These are phyloP conservation scores for Colletotrichum sp. DNA, from an alignment of 2,329 filamentous ascomycete genomes.

Conservation along the genomic window DNA sequence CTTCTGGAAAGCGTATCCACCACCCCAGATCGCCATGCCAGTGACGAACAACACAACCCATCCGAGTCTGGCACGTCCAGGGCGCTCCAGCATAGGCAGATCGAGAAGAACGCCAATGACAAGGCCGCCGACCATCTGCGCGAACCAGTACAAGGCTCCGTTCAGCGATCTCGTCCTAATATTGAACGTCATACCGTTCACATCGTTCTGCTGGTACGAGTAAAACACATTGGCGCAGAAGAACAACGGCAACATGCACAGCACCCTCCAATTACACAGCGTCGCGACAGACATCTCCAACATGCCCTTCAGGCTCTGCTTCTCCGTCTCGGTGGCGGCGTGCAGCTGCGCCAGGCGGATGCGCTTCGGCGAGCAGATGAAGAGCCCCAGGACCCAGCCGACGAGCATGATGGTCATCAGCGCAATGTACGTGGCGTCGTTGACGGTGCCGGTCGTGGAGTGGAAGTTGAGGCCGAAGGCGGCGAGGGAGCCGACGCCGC, in stretches of 20 bases:
- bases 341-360: slow-evolving; percentile 43
- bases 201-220: slow-evolving; percentile 60
- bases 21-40: slow-evolving; percentile 61
- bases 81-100: slow-evolving; percentile 43
- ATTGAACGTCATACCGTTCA: slow-evolving; percentile 60
- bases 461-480: slow-evolving; percentile 49
- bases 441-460: slow-evolving; percentile 47
- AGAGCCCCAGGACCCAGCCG: slow-evolving; percentile 50
- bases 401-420: slow-evolving; percentile 53
- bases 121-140: slow-evolving; percentile 59
- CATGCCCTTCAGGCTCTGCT: slow-evolving; percentile 39
- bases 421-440: slow-evolving; percentile 55
- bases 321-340: slow-evolving; percentile 39
- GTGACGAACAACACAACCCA: slow-evolving; percentile 51
- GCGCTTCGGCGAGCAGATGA: slow-evolving; percentile 52
- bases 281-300: slow-evolving; percentile 40
- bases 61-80: slow-evolving; percentile 48
- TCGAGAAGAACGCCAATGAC: slow-evolving; percentile 52
- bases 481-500: slow-evolving; percentile 46
- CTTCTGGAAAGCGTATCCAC: slow-evolving; percentile 70
- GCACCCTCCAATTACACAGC: slow-evolving; percentile 47
- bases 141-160: slow-evolving; percentile 59
- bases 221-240: slow-evolving; percentile 62
- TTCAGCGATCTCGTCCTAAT: slow-evolving; percentile 61
- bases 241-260: slow-evolving; percentile 57